Evolutionary conservation across 768 basidiomycete species (phyloP).

Genomic region (Suillus hirtellus): DNA sequence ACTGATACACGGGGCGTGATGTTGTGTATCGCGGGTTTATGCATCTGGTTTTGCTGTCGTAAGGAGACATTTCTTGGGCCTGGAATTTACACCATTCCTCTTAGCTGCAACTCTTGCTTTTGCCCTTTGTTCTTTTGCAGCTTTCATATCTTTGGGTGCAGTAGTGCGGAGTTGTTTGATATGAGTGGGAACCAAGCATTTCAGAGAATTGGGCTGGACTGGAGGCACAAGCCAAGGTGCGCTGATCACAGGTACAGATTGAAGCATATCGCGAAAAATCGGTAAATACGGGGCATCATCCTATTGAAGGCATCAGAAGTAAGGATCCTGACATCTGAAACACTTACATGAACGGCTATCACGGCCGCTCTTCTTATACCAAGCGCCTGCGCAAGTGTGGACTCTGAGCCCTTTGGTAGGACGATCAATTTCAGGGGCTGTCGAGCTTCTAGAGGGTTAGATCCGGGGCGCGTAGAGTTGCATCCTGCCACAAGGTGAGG

Average conservation of each 20-base stretch:
- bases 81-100: constrained; percentile 13
- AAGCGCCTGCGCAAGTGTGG: constrained; percentile 55
- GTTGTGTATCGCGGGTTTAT: neutral
- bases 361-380: constrained; percentile 66
- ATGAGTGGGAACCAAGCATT: constrained; percentile 63
- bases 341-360: constrained; percentile 59
- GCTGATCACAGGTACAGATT: constrained; percentile 51
- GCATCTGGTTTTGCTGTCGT: constrained; percentile 1
- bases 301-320: constrained; percentile 11
- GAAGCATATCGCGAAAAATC: constrained; percentile 40
- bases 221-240: constrained; percentile 63
- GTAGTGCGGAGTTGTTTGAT: constrained; percentile 73
- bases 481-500: constrained; percentile 76
- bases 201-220: constrained; percentile 15
- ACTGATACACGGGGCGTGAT: neutral
- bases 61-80: constrained; percentile 8
- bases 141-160: constrained; percentile 77
- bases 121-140: constrained; percentile 57
- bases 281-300: constrained; percentile 39
- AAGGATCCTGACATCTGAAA: neutral
- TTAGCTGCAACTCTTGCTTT: constrained; percentile 53
- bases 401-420: constrained; percentile 69
- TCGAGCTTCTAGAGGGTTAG: constrained; percentile 18
- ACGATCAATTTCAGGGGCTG: constrained; percentile 56
- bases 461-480: constrained; percentile 47